Conservation (phyloP, 1,284 basidiomycete species). For the Ustilago lituana region DNA sequence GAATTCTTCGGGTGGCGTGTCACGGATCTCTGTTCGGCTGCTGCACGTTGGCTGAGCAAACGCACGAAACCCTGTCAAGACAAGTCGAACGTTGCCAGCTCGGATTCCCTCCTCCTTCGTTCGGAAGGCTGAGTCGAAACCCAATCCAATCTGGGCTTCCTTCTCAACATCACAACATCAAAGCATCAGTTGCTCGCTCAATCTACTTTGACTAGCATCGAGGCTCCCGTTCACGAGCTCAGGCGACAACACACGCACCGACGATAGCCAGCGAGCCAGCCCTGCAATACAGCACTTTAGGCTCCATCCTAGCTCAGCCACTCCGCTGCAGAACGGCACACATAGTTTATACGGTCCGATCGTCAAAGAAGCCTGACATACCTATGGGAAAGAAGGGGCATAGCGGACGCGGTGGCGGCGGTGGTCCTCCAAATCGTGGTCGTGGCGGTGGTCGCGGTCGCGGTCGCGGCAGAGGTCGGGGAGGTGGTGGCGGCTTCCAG, state of each 20-base stretch:
- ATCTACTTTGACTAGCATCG: too few relatives aligned
- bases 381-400: conserved; percentile 44
- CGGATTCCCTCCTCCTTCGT: too few relatives aligned
- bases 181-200: too few relatives aligned
- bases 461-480: conserved; percentile 22
- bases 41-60: conserved; percentile 10
- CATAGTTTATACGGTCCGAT: background rate
- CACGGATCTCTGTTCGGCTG: background rate
- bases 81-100: background rate
- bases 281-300: too few relatives aligned
- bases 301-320: background rate
- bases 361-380: too few relatives aligned
- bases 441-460: conserved; percentile 21
- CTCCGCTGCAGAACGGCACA: background rate
- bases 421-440: conserved; percentile 10
- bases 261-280: too few relatives aligned
- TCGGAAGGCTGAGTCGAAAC: too few relatives aligned
- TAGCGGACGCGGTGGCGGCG: conserved; percentile 21
- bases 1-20: conserved; percentile 5
- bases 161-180: too few relatives aligned
- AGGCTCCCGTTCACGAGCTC: too few relatives aligned
- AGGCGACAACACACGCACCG: too few relatives aligned
- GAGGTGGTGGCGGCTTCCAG: conserved; percentile 19
- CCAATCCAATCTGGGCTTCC: too few relatives aligned
- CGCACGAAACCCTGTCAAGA: background rate